Evolutionary conservation across 2,329 filamentous ascomycete species (phyloP), one percentile per base, ranked within the genome.

Genomic region (Epichloe uncinata): DNA sequence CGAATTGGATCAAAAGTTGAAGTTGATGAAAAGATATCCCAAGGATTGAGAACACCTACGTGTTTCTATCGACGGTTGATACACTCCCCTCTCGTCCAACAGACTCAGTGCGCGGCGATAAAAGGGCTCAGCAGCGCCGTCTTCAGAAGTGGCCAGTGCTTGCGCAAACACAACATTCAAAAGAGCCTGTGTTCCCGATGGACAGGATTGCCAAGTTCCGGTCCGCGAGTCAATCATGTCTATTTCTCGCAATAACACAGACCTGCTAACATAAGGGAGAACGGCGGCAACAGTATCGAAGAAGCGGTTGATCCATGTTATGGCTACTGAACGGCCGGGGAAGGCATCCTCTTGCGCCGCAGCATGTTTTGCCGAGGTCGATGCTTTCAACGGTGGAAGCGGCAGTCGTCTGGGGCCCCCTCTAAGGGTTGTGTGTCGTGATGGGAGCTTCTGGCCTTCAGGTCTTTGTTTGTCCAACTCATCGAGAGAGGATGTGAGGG

Each of bases 91-190:
- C 2, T 58, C 54, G 15, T 64, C 54, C 3, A 63, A 45, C 34
- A 64, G 40, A 2, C 40, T 34, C 15, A 64, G 43, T 0, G 61
- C 52, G 7, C 55, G 55, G 16, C 54, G 57, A 41, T 64, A 64
- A 42, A 58, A 64, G 0, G 56, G 56, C 43, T 63, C 61, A 0
- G 61, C 47, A 2, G 54, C 49, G 5, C 49, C 51, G 2, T 52
- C 54, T 8, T 58, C 53, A 7, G 55, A 22, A 0, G 56, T 57
- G 3, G 18, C 51, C n/a, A 62, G 46, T 0, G 61, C 58, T 38
- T 63, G 57, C 0, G 63, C 61, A 48, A 62, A 62, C 2, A 63
- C 55, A 45, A 63, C 58, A 41, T 55, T 58, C 8, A 64, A 46
- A 13, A 64, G 50, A 0, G 59, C 58, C 43, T 55, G 55, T n/a